Evolutionary conservation across 2,329 filamentous ascomycete species (phyloP), one percentile per base, ranked within the genome.

Genomic region (Sporothrix mexicana): DNA sequence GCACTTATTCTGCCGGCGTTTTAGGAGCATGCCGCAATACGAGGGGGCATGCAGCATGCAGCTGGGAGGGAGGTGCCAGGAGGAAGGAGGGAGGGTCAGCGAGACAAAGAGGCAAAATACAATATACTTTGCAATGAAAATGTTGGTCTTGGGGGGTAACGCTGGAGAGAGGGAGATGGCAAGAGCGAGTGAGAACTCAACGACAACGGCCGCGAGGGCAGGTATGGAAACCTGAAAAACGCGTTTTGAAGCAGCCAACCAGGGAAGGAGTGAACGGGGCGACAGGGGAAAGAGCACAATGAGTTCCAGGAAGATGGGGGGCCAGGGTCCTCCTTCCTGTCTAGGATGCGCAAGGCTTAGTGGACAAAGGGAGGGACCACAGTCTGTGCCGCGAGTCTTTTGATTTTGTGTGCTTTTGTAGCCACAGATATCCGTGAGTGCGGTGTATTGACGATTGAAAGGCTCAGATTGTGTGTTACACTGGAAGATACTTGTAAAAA

Each of bases 1-100:
- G 66, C 73, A 71, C 73, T 69, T 72, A 53, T 72, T 72, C 73
- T 72, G 59, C 59, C 57, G 57, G 73, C 36, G 70, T 72, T 72
- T 72, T 43, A 59, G 66, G 66, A 59, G 69, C n/a, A 25, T n/a
- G 68, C 57, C 66, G 66, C 57, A 45, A 74, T 72, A 73, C 72
- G 66, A 72, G 70, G 53, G 70, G 66, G 66, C 47, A 51, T 68
- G 66, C 23, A 55, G 66, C 47, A 15, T 23, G 45, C 47, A 53
- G 47, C 43, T 17, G 62, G 17, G 66, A 53, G 47, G 66, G 30
- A 43, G 36, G 30, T n/a, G 59, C 7, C 43, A 41, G 30, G 57
- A 61, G 57, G 30, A 23, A 41, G 10, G 25, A 61, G 57, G 57
- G 64, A 51, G 45, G 61, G 64, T 15, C 25, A n/a, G 45, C 25